Conservation (phyloP, 2,329 filamentous ascomycete species). For the Venturia pyrina region DNA sequence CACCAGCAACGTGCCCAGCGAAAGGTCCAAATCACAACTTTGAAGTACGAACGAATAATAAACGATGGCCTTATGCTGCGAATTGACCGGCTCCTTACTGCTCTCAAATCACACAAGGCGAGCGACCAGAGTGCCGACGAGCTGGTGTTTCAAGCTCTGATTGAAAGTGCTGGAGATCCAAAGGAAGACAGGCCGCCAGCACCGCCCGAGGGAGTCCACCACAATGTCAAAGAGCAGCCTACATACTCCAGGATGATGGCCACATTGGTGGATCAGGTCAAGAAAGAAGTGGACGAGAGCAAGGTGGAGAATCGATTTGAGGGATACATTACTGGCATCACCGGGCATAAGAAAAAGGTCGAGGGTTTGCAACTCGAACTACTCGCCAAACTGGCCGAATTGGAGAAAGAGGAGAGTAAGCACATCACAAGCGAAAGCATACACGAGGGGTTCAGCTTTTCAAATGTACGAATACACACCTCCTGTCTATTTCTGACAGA, state of each 20-base stretch:
- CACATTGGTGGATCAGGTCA: conserved; percentile 88
- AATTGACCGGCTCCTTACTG: conserved; percentile 67
- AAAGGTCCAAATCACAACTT: conserved; percentile 77
- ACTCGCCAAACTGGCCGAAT: conserved; percentile 59
- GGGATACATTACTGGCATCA: conserved; percentile 69
- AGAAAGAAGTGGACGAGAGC: conserved; percentile 71
- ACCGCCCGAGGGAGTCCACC: conserved; percentile 69
- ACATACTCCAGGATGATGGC: conserved; percentile 97
- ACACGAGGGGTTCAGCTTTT: conserved; percentile 84
- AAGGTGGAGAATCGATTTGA: conserved; percentile 56
- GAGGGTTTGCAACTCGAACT: conserved; percentile 68
- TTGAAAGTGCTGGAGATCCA: conserved; percentile 65
- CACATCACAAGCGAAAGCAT: conserved; percentile 93
- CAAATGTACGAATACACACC: conserved; percentile 44
- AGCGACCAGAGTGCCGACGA: conserved; percentile 60
- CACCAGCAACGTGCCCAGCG: conserved; percentile 82
- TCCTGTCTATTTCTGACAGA: background rate
- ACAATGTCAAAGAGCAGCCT: conserved; percentile 62
- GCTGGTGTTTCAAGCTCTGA: conserved; percentile 78
- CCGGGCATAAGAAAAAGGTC: conserved; percentile 68
- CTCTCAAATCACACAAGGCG: conserved; percentile 61
- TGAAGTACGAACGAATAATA: conserved; percentile 86
- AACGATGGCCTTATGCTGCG: conserved; percentile 84
- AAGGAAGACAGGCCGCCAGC: conserved; percentile 67
- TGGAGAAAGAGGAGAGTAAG: conserved; percentile 73